Base-by-base conservation (phyloP, 1,284 basidiomycete species). In the Pterulicium gracile region DNA sequence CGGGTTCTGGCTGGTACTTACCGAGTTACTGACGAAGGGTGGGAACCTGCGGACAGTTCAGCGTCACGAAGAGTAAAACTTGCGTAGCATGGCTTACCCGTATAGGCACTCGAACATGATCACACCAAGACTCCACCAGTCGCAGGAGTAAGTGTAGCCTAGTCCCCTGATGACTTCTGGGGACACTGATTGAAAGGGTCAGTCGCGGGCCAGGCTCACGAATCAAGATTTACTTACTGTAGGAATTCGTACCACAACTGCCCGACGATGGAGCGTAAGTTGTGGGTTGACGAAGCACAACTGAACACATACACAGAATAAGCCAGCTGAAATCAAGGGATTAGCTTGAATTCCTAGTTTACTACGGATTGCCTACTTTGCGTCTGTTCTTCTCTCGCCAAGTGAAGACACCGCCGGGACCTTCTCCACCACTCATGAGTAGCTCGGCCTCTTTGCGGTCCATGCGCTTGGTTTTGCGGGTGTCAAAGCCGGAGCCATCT, bases 121-220 rank as follows among this genome's bases (percentile, higher is more conserved):
- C 46, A 95, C 86, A 18, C 93, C 93, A 43, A 97, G 73, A 61
- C 88, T 92, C 94, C 95, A 98, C 93, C 93, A 98, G 60, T 98
- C 94, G 61, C 91, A 96, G 24, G 86, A 88, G 64, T 89, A 94
- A 42, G 88, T 83, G 64, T 98, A 98, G 19, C 93, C 94, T 58
- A 87, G 83, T 15, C 86, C 85, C 57, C 92, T 79, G 55, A 98
- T 89, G 35, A 98, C 94, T 62, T 98, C 95, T 23, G 92, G 91
- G 7, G 89, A 92, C 90, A 90, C 88, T 84, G 63, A 56, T 53
- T 58, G 59, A 49, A 57, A 59, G 52, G 57, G 50, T 40, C 4
- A 22, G 42, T 19, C 42, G 23, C 23, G 32, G 35, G 23, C 2
- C 22, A 52, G 56, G 52, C 51, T n/a, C n/a, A n/a, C n/a, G n/a